Evolutionary conservation across 768 basidiomycete genomes (phyloP).

Genomic region (Wakefieldia striispora): DNA sequence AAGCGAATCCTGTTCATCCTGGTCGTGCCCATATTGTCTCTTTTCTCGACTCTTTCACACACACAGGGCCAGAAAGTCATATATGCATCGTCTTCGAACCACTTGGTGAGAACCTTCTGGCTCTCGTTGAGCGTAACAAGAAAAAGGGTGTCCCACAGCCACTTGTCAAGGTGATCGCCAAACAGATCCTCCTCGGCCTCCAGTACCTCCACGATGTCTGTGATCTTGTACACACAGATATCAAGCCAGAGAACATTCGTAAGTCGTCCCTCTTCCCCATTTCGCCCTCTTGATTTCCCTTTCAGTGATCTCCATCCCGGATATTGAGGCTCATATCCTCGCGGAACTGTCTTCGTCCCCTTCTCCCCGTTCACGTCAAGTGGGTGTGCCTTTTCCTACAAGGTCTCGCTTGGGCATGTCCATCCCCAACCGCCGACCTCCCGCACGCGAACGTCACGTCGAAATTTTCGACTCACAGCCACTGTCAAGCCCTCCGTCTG

Average conservation of each 20-base stretch:
- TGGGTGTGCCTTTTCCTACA: conserved; percentile 73
- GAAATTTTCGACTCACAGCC: conserved; percentile 86
- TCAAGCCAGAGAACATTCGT: conserved; percentile 97
- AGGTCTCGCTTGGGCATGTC: conserved; percentile 60
- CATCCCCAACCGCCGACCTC: conserved; percentile 53
- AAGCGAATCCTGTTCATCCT: conserved; percentile 69
- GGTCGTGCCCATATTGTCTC: conserved; percentile 82
- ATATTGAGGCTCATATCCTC: conserved; percentile 71
- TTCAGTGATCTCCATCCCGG: conserved; percentile 80
- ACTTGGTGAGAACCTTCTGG: conserved; percentile 73
- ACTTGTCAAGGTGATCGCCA: conserved; percentile 82
- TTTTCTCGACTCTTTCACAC: conserved; percentile 87
- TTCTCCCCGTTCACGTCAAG: conserved; percentile 73
- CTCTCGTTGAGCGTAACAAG: conserved; percentile 74
- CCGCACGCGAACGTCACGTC: conserved; percentile 57
- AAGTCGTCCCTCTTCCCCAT: conserved; percentile 38
- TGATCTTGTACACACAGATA: conserved; percentile 88
- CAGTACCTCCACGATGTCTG: conserved; percentile 93
- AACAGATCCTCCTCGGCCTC: conserved; percentile 83
- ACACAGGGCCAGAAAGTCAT: conserved; percentile 72
- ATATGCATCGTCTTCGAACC: conserved; percentile 93
- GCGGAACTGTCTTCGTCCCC: conserved; percentile 66
- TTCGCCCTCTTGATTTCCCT: conserved; percentile 11
- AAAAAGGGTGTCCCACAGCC: conserved; percentile 79
- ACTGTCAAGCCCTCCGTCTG: conserved; percentile 51